Evolutionary conservation across 129 eudicot species (phyloP).

Genomic region (Oenanthe sinensis): DNA sequence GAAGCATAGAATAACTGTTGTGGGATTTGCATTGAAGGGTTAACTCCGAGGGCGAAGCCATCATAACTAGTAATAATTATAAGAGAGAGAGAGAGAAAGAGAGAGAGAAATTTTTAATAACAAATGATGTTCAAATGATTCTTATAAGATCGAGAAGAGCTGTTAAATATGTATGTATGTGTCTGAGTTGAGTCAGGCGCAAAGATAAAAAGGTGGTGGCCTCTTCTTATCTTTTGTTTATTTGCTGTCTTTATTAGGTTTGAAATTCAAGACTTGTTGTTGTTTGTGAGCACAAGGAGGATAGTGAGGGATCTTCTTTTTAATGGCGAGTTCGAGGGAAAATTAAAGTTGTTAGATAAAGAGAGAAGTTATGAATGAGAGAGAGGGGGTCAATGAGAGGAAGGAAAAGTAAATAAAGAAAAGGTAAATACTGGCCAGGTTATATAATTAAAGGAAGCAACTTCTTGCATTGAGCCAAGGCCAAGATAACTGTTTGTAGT

Average conservation of each 20-base stretch:
- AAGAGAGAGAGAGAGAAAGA: no score
- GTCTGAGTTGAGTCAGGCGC: constrained; percentile 7
- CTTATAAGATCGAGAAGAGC: neutral
- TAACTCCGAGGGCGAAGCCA: constrained; percentile 54
- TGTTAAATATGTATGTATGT: neutral
- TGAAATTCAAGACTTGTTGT: constrained; percentile 10
- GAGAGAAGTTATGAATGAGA: no score
- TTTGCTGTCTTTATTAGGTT: constrained; percentile 24
- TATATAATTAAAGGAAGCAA: neutral
- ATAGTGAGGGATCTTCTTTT: constrained; percentile 49
- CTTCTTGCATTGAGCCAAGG: no score
- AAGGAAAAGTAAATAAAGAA: constrained; percentile 15
- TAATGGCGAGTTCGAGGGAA: constrained; percentile 14
- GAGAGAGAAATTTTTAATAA: neutral
- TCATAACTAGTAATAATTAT: constrained; percentile 26
- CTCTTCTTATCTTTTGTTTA: neutral
- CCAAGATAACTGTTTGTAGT: no score
- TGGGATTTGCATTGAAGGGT: constrained; percentile 78
- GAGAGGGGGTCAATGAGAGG: no score
- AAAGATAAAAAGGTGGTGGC: constrained; percentile 22
- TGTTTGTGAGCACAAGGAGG: constrained; percentile 73
- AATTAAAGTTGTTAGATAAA: constrained; percentile 43
- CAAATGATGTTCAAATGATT: neutral
- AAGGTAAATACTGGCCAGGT: constrained; percentile 15
- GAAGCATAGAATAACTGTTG: constrained; percentile 50